Conservation (phyloP, 805 yeast species). For the Clavispora asparagi region DNA sequence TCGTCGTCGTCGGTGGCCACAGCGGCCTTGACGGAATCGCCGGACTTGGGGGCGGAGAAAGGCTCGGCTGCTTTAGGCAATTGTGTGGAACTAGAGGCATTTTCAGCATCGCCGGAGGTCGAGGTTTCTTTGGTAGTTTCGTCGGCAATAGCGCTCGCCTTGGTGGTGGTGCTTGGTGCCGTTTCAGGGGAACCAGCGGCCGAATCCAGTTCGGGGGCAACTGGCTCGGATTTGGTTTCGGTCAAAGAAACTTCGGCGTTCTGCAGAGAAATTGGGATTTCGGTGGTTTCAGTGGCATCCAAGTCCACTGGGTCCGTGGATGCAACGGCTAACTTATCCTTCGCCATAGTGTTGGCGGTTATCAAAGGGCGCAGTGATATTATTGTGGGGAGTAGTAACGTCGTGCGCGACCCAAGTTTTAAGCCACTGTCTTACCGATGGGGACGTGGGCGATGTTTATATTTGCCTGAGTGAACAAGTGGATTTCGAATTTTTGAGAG, state of each 20-base stretch:
- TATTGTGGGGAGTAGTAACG: background rate
- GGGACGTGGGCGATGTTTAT: too few species aligned
- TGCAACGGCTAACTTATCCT: constrained; percentile 26
- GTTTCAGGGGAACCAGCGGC: constrained; percentile 1
- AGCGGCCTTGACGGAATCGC: background rate
- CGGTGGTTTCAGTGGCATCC: constrained; percentile 11
- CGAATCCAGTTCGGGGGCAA: background rate
- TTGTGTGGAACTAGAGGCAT: too few species aligned
- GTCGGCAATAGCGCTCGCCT: background rate
- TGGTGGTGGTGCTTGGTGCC: background rate
- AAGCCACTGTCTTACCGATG: too few species aligned
- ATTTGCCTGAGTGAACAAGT: too few species aligned
- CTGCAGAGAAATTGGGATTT: background rate
- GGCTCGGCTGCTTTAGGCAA: background rate
- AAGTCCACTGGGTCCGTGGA: constrained; percentile 31
- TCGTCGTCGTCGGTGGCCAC: constrained; percentile 3
- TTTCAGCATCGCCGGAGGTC: background rate
- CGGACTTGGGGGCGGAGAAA: background rate
- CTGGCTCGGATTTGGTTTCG: background rate
- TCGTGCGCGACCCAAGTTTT: constrained; percentile 1
- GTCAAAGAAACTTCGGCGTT: constrained; percentile 1
- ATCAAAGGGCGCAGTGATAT: background rate
- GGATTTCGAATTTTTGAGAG: too few species aligned
- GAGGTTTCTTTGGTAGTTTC: background rate
- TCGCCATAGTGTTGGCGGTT: constrained; percentile 11